Base-by-base conservation (phyloP, 768 basidiomycete genomes). In the Thelephora aurantiotincta region DNA sequence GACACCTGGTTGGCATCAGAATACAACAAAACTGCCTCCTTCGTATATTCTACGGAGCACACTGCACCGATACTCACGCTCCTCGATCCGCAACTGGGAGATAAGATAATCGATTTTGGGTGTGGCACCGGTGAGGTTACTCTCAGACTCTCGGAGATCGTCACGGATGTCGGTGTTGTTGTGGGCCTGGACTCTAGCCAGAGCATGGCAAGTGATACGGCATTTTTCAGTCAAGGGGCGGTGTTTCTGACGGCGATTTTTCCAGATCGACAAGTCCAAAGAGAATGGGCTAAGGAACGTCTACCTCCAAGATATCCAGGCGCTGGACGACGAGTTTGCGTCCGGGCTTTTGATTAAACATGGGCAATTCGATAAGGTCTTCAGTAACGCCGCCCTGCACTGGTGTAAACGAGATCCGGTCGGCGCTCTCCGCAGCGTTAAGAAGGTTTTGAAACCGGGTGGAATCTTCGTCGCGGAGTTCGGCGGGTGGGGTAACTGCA, bases 61-160 rank as follows among this genome's bases (percentile, higher is more conserved):
- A 78, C 68, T 46, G 63, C 61, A 0, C 65, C 80, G 7, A 68
- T 90, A 18, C 59, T 87, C 11, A 67, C 68, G 2, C 66, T 85
- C 23, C 68, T 91, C 11, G 61, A 72, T n/a, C 69, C 84, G 0
- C 53, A 72, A 51, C 70, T 74, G 0, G 86, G 86, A 1, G 81
- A 89, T 54, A 68, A 68, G 44, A 79, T 90, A 41, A 65, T 83
- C 50, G 86, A 88, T 55, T 62, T 88, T 38, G 88, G 89, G 2
- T 91, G 88, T 57, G 88, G 90, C 14, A 87, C 79, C 41, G 89
- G 87, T 0, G 82, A 91, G 52, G 64, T 91, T 12, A 86, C 83
- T 0, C 52, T 72, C 43, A 63, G 71, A 48, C 67, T 93, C 26
- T 67, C 73, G 43, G 58, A 69, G 11, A 54, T 69, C 13, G 82